phyloP scores from a whole-genome alignment of 2,329 filamentous ascomycete genomes.

The Colletotrichum sp. region DNA sequence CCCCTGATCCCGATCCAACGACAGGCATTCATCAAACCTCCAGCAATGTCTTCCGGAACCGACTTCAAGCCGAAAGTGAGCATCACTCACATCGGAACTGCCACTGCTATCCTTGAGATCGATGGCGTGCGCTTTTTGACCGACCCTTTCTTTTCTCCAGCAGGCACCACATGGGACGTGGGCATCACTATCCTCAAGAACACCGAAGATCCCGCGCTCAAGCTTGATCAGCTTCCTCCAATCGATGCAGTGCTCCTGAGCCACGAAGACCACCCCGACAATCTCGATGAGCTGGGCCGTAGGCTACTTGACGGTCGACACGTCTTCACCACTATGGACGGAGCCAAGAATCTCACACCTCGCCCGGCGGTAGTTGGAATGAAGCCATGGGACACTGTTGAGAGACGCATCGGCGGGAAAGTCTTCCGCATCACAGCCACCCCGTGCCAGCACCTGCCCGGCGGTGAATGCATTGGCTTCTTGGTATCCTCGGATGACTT shows the following conservation, averaged over 20 bases:
- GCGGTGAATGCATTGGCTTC: slow-evolving; percentile 50
- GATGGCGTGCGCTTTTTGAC: slow-evolving; percentile 47
- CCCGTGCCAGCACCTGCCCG: slow-evolving; percentile 47
- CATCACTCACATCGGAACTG: slow-evolving; percentile 52
- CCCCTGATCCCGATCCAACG: fast-evolving
- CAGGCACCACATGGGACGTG: slow-evolving; percentile 30
- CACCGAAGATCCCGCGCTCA: slow-evolving; percentile 37
- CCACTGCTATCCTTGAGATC: slow-evolving; percentile 51
- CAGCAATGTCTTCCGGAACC: background rate
- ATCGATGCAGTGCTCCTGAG: slow-evolving; percentile 55
- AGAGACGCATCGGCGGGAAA: slow-evolving; percentile 29
- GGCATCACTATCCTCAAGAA: slow-evolving; percentile 29
- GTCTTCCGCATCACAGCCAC: slow-evolving; percentile 45
- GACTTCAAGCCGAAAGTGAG: background rate
- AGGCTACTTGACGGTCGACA: slow-evolving; percentile 47
- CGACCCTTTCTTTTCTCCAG: slow-evolving; percentile 47
- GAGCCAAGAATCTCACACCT: slow-evolving; percentile 45
- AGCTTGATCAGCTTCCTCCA: slow-evolving; percentile 41
- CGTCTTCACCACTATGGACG: slow-evolving; percentile 51
- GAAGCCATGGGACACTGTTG: slow-evolving; percentile 39
- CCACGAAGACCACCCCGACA: slow-evolving; percentile 56
- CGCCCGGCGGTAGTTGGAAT: slow-evolving; percentile 45
- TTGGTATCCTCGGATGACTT: slow-evolving; percentile 41
- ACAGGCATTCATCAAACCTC: background rate
- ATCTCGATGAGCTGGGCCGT: slow-evolving; percentile 51